phyloP scores from a whole-genome alignment of 768 basidiomycete genomes.

The Tricholoma sp. region DNA sequence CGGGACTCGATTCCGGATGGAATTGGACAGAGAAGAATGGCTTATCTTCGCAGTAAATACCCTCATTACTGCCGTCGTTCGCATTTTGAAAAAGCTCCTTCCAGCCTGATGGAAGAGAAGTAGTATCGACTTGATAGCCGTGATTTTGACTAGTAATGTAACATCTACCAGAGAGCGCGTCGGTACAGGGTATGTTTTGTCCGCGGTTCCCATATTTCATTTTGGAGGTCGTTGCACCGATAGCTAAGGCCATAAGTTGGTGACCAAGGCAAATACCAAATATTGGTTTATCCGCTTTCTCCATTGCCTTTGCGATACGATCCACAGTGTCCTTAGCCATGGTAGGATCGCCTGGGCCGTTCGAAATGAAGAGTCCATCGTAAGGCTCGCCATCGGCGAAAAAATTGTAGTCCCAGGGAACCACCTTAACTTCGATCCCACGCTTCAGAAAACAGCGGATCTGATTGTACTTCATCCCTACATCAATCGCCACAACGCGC shows the following conservation, averaged over 20 bases:
- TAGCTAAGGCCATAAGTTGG: constrained; percentile 92
- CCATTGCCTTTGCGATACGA: constrained; percentile 60
- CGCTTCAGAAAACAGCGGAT: constrained; percentile 92
- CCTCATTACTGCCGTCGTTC: constrained; percentile 97
- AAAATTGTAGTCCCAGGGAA: constrained; percentile 97
- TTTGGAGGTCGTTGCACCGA: constrained; percentile 91
- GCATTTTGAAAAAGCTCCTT: constrained; percentile 94
- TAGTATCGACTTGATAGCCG: constrained; percentile 89
- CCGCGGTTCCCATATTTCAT: constrained; percentile 99
- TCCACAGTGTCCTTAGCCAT: constrained; percentile 71
- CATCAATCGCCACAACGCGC: constrained; percentile 88
- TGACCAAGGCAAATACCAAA: constrained; percentile 99
- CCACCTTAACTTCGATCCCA: constrained; percentile 93
- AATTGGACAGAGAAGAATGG: constrained; percentile 99
- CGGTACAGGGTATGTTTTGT: constrained; percentile 97
- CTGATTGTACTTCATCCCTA: constrained; percentile 99
- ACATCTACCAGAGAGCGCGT: constrained; percentile 88
- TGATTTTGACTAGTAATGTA: constrained; percentile 99
- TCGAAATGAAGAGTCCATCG: constrained; percentile 95
- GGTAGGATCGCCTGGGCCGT: constrained; percentile 96
- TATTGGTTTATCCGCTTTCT: constrained; percentile 77
- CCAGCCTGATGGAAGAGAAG: constrained; percentile 80
- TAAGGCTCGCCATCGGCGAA: constrained; percentile 72
- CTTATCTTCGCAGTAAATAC: constrained; percentile 87
- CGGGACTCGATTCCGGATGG: constrained; percentile 96